Evolutionary conservation across 495 filamentous ascomycete species (phyloP).

Genomic region (Pseudomonodictys pantanalensis): DNA sequence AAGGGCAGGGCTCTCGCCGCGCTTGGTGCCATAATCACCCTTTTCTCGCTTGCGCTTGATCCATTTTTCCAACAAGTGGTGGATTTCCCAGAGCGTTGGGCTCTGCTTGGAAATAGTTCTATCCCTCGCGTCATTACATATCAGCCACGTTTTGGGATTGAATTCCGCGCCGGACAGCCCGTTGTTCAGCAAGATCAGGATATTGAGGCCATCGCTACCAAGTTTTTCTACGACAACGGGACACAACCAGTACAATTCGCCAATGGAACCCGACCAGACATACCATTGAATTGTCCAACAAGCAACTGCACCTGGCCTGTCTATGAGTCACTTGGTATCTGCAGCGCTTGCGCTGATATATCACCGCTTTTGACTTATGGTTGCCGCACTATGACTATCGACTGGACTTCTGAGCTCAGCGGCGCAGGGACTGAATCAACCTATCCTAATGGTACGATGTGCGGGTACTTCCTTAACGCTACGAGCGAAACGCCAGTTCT

Average conservation of each 20-base stretch:
- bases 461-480: constrained; percentile 20
- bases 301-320: constrained; percentile 4
- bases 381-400: neutral
- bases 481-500: constrained; percentile 15
- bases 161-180: neutral
- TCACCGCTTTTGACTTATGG: no score
- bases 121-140: constrained; percentile 9
- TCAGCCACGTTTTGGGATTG: neutral
- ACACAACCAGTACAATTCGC: neutral
- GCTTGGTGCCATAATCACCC: constrained; percentile 15
- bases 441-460: neutral
- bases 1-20: constrained; percentile 17
- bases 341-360: constrained; percentile 2
- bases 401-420: constrained; percentile 3
- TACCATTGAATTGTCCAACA: neutral
- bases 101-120: neutral
- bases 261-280: neutral
- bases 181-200: neutral
- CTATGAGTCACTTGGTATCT: constrained; percentile 8
- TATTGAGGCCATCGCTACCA: neutral
- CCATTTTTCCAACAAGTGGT: constrained; percentile 32
- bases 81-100: constrained; percentile 1
- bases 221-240: constrained; percentile 11
- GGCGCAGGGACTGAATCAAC: neutral
- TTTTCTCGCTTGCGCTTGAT: constrained; percentile 23